Base-by-base conservation (phyloP, 2,329 filamentous ascomycete genomes). In the Lasiodiplodia sp. region DNA sequence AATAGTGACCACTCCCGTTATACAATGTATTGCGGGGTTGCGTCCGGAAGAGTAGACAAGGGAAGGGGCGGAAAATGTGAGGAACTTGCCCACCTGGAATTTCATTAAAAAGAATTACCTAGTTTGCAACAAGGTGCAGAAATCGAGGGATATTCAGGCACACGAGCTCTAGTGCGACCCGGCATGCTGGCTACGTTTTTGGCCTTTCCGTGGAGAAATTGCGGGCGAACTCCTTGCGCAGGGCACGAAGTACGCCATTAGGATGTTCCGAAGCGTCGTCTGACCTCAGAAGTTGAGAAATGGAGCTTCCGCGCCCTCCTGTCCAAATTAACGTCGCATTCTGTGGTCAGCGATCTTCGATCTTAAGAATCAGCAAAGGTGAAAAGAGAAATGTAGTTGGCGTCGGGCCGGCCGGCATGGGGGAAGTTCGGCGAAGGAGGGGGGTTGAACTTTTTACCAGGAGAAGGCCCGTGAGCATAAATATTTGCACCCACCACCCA, bases 101-200 rank as follows among this genome's bases (percentile, higher is more conserved):
- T 52, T 53, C 12, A 64, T 52, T 51, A 52, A 38, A 34, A 64
- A 10, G 60, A 64, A 38, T 10, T 52, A 31, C 60, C 60, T 52
- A 38, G 12, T 64, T 40, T n/a, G 60, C 31, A 52, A 64, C 31
- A 38, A 52, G n/a, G 44, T 40, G 47, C 60, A 64, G 44, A 51
- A 23, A 16, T 6, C n/a, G 4, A 47, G 49, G 21, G 25, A 51
- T 51, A 18, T 14, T 52, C 10, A 38, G 31, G 28, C 14, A 38
- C 31, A 64, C 60, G 47, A 38, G 60, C n/a, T 14, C 16, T 64
- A 64, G 60, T n/a, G 60, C 47, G 38, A 38, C 47, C 60, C 60
- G 25, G 21, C 3, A 8, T 38, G 25, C 14, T 6, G 60, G 60
- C 12, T 37, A 40, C 60, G 31, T 37, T 37, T 64, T 64, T 64